Evolutionary conservation across 2,329 filamentous ascomycete species (phyloP).

Genomic region (Scedosporium minutisporum): DNA sequence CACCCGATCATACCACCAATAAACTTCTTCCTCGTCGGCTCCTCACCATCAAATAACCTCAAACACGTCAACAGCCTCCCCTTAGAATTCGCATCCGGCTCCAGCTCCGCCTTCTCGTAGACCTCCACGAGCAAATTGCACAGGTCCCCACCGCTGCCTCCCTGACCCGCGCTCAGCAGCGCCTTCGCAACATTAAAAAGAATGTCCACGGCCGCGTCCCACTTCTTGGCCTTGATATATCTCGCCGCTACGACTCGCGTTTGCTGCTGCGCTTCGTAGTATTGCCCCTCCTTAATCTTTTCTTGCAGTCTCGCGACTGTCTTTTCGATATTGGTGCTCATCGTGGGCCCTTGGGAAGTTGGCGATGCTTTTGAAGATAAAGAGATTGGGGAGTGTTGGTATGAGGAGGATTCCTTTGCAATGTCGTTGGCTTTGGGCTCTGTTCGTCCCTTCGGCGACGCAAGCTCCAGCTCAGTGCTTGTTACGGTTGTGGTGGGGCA

Average conservation of each 20-base stretch:
- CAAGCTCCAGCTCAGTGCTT: neutral
- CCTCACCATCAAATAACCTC: constrained; percentile 67
- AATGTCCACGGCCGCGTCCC: constrained; percentile 75
- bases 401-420: neutral
- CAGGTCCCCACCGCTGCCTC: constrained; percentile 84
- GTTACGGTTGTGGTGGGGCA: constrained; percentile 1
- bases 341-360: neutral
- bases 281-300: constrained; percentile 84
- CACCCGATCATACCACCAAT: constrained; percentile 74
- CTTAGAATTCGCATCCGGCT: constrained; percentile 64
- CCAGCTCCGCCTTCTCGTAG: constrained; percentile 76
- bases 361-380: neutral
- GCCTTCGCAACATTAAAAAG: constrained; percentile 75
- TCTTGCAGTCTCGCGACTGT: constrained; percentile 63
- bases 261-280: constrained; percentile 98
- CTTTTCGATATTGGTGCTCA: constrained; percentile 39
- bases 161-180: constrained; percentile 84
- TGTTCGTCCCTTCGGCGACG: neutral
- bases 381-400: neutral
- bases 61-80: constrained; percentile 69
- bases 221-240: constrained; percentile 83
- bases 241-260: constrained; percentile 89
- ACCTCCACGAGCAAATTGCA: constrained; percentile 82
- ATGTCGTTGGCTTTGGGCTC: neutral
- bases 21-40: constrained; percentile 89